Conservation (phyloP, 2,329 filamentous ascomycete genomes). For the Talaromyces funiculosus region DNA sequence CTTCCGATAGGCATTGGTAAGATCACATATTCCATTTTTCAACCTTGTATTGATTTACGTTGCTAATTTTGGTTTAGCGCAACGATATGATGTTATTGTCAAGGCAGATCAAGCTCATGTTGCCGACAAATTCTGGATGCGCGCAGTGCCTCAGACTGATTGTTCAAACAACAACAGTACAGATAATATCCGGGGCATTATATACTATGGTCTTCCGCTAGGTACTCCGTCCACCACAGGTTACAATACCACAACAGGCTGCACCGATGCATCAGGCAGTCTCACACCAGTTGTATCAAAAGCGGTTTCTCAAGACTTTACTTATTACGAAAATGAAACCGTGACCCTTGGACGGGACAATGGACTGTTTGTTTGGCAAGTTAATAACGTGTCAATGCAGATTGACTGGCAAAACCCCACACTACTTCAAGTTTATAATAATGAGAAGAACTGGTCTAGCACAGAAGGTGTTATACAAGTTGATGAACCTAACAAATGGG, state of each 20-base stretch:
- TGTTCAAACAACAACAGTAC: constrained; percentile 40
- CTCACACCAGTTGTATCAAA: constrained; percentile 1
- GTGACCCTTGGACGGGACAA: constrained; percentile 23
- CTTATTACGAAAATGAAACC: background rate
- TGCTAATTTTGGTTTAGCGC: constrained; percentile 19
- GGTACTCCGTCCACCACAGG: constrained; percentile 17
- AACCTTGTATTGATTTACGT: background rate
- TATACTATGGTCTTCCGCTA: constrained; percentile 33
- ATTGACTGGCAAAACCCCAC: constrained; percentile 13
- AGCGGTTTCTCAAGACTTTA: background rate
- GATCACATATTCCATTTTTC: background rate
- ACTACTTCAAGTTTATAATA: constrained; percentile 20
- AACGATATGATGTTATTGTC: constrained; percentile 37
- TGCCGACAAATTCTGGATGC: constrained; percentile 34
- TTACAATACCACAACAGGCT: constrained; percentile 9
- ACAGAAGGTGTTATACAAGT: constrained; percentile 23
- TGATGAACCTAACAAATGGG: constrained; percentile 23
- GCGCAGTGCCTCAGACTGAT: constrained; percentile 39
- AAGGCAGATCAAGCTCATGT: constrained; percentile 21
- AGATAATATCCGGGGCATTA: constrained; percentile 46
- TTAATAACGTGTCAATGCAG: constrained; percentile 18
- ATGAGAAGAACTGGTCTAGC: constrained; percentile 15
- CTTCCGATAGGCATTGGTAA: constrained; percentile 38
- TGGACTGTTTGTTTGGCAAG: constrained; percentile 15
- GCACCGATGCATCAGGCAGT: background rate